Base-by-base conservation (phyloP, 1,284 basidiomycete species). In the Trichosporon faecale region DNA sequence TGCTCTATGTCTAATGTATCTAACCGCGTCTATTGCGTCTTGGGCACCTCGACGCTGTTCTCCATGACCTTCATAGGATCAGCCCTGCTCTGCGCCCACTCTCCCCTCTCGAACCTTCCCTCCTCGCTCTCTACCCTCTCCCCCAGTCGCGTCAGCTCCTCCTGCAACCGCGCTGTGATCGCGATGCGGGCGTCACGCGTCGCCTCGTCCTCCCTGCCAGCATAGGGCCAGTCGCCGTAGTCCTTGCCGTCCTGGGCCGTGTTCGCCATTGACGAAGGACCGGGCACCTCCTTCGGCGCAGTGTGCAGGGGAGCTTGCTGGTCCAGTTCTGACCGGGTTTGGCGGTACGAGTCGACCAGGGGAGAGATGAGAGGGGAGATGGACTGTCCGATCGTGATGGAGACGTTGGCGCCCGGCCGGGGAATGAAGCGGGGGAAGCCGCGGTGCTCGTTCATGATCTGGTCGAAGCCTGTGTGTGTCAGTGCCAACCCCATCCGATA, bases 401-500 rank as follows among this genome's bases (percentile, higher is more conserved):
- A 80, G 64, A 83, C 68, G 3, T 71, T 72, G 4, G 76, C 80
- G 23, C 82, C 81, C 0, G 78, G 71, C 4, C 83, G 75, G 2
- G 82, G 83, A 3, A 83, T 25, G 33, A 76, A 74, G 29, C 78
- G 76, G 0, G 81, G 81, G 65, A 72, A 79, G 23, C 76, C 76
- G 44, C 94, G 89, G 29, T 89, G 88, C 82, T 94, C 93, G 49
- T 92, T 91, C 94, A 97, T 95, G 29, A 97, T 86, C 75, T 89
- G 86, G 79, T 98, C 91, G 74, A 96, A 96, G 23, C 94, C 91
- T 91, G 75, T 3, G 9, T 14, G 9, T 14, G 27, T 23, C 33
- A n/a, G 12, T 11, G 29, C 2, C 11, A 31, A 29, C 14, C 31
- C 21, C 31, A 33, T 33, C n/a, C n/a, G n/a, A 33, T 3, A 33